Evolutionary conservation across 2,329 filamentous ascomycete species (phyloP).

Genomic region (Aschersonia sp.): DNA sequence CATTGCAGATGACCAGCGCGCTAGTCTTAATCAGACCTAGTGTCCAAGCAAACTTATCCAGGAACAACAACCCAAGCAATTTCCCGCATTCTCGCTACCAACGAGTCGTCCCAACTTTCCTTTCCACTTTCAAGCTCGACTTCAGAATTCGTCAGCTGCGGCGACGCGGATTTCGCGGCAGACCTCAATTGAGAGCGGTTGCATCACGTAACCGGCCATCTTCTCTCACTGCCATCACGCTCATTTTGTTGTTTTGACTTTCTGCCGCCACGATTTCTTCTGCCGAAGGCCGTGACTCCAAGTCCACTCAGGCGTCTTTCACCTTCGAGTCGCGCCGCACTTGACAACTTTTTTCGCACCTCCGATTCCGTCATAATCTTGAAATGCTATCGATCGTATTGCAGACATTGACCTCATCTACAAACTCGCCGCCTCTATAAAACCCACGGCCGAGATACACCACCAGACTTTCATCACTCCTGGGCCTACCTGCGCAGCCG

Average conservation of each 20-base stretch:
- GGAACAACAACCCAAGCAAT: constrained; percentile 20
- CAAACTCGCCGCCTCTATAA: too few relatives aligned
- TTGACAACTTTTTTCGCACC: too few relatives aligned
- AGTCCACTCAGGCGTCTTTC: background rate
- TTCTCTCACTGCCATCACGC: constrained; percentile 5
- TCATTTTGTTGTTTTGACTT: constrained; percentile 4
- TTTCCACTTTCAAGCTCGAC: constrained; percentile 3
- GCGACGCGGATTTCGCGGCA: constrained; percentile 3
- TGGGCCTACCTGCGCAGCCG: background rate
- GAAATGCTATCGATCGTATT: too few relatives aligned
- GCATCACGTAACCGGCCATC: background rate
- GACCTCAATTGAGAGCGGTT: constrained; percentile 2
- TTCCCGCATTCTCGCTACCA: constrained; percentile 18
- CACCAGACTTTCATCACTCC: background rate
- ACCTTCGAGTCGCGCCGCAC: too few relatives aligned
- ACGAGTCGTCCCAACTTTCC: constrained; percentile 5
- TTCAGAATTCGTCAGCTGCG: constrained; percentile 2
- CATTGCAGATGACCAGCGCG: background rate
- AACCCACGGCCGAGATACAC: too few relatives aligned
- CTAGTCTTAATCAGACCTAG: constrained; percentile 8
- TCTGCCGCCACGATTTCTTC: background rate
- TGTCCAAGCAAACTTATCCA: constrained; percentile 9
- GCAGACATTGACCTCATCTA: too few relatives aligned
- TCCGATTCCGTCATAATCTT: too few relatives aligned
- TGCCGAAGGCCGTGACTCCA: background rate